A percentile compares a stretch with the other conserved stretches of the same genome.
phyloP scores from a whole-genome alignment of 192 early-diverging fungal species.

The Coemansia sp. region DNA sequence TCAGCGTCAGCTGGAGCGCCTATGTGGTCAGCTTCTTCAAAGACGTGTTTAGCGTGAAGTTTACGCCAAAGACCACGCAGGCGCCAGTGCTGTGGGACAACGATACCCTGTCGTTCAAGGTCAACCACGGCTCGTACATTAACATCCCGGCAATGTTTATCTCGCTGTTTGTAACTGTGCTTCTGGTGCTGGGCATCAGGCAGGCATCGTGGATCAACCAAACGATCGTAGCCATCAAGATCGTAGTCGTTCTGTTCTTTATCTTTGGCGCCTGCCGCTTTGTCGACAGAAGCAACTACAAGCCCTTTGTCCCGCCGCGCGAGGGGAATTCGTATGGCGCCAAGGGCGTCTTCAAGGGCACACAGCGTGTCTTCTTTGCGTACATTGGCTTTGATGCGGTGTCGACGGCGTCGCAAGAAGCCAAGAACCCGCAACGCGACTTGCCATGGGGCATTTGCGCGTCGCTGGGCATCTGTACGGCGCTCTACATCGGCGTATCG shows the following conservation, averaged over 20 bases:
- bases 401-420: slow-evolving; percentile 84
- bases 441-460: slow-evolving; percentile 87
- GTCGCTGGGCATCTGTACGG: slow-evolving; percentile 75
- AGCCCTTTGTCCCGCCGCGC: slow-evolving; percentile 76
- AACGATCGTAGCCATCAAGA: slow-evolving; percentile 71
- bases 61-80: slow-evolving; percentile 62
- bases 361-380: slow-evolving; percentile 75
- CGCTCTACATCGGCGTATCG: slow-evolving; percentile 75
- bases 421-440: slow-evolving; percentile 75
- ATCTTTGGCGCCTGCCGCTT: slow-evolving; percentile 74
- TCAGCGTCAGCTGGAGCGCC: slow-evolving; percentile 80
- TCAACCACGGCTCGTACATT: slow-evolving; percentile 60
- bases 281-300: slow-evolving; percentile 72
- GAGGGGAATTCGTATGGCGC: slow-evolving; percentile 65
- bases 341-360: slow-evolving; percentile 69
- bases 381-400: slow-evolving; percentile 92
- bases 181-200: slow-evolving; percentile 74
- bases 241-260: slow-evolving; percentile 74
- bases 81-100: slow-evolving; percentile 75
- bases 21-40: slow-evolving; percentile 75
- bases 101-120: slow-evolving; percentile 28
- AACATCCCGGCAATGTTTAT: slow-evolving; percentile 79
- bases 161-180: slow-evolving; percentile 61
- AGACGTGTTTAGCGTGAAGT: slow-evolving; percentile 61
- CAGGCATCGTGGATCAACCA: slow-evolving; percentile 77